Conservation (phyloP, 148 eudicot species). For the Gaultheria prostrata region DNA sequence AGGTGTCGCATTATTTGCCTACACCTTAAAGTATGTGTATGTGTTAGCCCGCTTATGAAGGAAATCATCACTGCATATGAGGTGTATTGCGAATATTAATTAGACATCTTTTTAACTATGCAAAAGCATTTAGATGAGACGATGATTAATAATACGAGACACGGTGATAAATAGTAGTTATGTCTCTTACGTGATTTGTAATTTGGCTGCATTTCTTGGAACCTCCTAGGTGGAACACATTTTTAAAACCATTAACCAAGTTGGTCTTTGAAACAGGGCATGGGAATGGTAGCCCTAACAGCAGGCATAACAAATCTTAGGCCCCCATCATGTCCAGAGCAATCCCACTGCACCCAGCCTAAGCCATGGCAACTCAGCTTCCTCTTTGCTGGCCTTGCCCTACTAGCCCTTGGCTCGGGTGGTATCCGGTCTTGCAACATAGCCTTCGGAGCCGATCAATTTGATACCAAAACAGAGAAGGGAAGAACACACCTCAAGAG, state of each 20-base stretch:
- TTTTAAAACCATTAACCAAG: neutral
- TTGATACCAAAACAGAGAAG: constrained; percentile 52
- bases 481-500: constrained; percentile 45
- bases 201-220: neutral
- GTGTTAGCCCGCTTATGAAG: too few relatives aligned
- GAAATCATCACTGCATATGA: too few relatives aligned
- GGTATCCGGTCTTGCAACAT: constrained; percentile 71
- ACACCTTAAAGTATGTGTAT: too few relatives aligned
- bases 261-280: constrained; percentile 45
- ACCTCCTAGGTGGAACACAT: neutral
- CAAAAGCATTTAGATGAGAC: too few relatives aligned
- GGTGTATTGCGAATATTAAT: too few relatives aligned
- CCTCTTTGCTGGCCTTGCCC: constrained; percentile 43
- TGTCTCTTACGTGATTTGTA: neutral
- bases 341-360: constrained; percentile 7
- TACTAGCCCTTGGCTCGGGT: constrained; percentile 56
- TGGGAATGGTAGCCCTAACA: constrained; percentile 54
- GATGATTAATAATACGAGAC: too few relatives aligned
- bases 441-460: constrained; percentile 83
- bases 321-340: constrained; percentile 35
- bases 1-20: too few relatives aligned
- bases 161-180: too few relatives aligned
- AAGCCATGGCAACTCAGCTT: constrained; percentile 43
- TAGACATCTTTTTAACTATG: too few relatives aligned
- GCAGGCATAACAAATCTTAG: constrained; percentile 39